Conservation (phyloP, 306 rosid genomes). For the Datisca glomerata region DNA sequence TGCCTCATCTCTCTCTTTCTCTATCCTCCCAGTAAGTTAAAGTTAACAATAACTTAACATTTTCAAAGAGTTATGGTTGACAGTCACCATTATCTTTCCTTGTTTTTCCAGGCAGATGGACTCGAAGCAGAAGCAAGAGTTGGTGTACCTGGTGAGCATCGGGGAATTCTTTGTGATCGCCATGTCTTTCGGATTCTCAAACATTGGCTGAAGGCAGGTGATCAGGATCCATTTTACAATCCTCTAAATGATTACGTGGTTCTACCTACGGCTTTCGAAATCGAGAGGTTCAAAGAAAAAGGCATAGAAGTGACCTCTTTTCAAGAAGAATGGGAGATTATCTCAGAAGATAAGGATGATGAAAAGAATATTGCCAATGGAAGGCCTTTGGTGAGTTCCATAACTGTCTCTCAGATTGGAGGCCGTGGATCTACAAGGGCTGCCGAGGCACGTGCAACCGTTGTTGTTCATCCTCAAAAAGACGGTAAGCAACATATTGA, state of each 20-base stretch:
- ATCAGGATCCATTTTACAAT: conserved; percentile 79
- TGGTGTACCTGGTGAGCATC: conserved; percentile 85
- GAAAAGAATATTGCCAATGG: conserved; percentile 14
- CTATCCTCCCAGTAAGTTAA: too few relatives aligned
- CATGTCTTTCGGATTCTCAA: conserved; percentile 79
- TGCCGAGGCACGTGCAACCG: conserved; percentile 44
- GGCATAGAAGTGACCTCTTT: conserved; percentile 63
- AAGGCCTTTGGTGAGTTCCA: conserved; percentile 34
- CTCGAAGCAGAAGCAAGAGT: conserved; percentile 82
- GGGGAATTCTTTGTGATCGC: conserved; percentile 73
- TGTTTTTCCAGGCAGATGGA: conserved; percentile 75
- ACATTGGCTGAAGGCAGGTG: conserved; percentile 90
- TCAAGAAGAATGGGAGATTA: conserved; percentile 94
- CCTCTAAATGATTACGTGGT: conserved; percentile 91
- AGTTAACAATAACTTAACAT: too few relatives aligned
- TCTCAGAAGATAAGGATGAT: conserved; percentile 32
- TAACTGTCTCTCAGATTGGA: conserved; percentile 38
- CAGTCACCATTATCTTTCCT: too few relatives aligned
- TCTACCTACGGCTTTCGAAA: conserved; percentile 70
- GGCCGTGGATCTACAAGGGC: conserved; percentile 27
- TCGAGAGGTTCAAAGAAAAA: conserved; percentile 43
- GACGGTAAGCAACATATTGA: conserved; percentile 62
- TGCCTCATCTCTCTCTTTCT: too few relatives aligned
- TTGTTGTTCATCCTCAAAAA: conserved; percentile 39
- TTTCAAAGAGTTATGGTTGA: too few relatives aligned